phyloP scores from a whole-genome alignment of 306 rosid species.

The Luffa aegyptiaca region DNA sequence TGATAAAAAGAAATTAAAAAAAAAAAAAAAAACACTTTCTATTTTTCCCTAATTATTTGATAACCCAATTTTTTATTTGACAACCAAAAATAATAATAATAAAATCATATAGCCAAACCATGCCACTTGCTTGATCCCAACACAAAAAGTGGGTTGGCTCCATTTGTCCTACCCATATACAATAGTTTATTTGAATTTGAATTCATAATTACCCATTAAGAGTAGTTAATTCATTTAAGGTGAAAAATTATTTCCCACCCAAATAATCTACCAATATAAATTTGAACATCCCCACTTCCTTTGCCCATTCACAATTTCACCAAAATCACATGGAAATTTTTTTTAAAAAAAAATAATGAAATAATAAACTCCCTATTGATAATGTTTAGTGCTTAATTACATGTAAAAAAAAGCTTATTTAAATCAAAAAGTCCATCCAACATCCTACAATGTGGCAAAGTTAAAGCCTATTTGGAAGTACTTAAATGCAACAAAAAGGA shows the following conservation, averaged over 20 bases:
- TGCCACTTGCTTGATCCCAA: neutral
- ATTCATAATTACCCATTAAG: slow-evolving; percentile 3
- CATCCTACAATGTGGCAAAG: neutral
- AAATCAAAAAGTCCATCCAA: neutral
- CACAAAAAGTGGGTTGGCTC: neutral
- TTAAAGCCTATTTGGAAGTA: neutral
- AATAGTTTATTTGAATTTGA: neutral
- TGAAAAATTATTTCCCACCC: neutral
- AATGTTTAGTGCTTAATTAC: slow-evolving; percentile 4
- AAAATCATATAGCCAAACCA: neutral
- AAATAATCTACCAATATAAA: neutral
- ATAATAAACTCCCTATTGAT: neutral
- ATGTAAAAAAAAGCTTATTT: neutral
- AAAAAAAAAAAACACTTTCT: neutral
- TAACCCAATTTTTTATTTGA: neutral
- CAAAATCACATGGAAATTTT: neutral
- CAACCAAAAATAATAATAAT: neutral
- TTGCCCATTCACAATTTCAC: neutral
- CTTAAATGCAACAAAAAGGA: neutral
- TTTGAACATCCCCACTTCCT: neutral
- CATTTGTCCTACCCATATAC: neutral
- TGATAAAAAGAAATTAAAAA: no score
- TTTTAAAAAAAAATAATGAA: neutral
- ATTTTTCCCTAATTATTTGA: neutral
- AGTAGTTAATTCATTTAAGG: neutral